Evolutionary conservation across 768 basidiomycete genomes (phyloP), one percentile per base, ranked within the genome.

Genomic region (Phaeotremella fagi): DNA sequence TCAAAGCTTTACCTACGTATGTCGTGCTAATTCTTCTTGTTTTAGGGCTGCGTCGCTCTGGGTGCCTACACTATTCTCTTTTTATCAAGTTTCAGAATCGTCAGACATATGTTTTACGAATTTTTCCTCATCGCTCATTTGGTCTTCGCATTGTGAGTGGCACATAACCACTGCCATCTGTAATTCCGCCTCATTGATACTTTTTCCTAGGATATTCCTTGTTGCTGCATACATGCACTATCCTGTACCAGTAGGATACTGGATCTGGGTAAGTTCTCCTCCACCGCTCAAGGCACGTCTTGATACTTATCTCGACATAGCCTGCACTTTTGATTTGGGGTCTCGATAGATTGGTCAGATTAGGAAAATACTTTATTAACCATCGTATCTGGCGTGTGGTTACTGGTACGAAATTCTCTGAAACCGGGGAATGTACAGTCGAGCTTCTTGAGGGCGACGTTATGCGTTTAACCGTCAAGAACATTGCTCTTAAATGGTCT

Each of bases 71-170:
- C 52, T 11, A 35, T 51, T 45, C 52, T 60, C 2, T 31, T 61
- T 25, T 46, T 62, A 24, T 48, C 54, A 6, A 37, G 57, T 6
- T 43, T 56, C 14, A 47, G 57, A 5, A 44, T 66, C 52, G 23
- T 66, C 26, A n/a, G 64, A 14, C 60, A 62, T 44, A 43, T 45
- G 28, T 43, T 52, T 15, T 70, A 70, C 52, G 68, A 70, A 52
- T 36, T 53, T 31, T 70, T 70, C 54, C 42, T 67, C 24, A 28
- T 63, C 42, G 45, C 45, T 12, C 68, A 70, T 46, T 63, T 70
- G 22, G 45, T 67, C 22, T 55, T 70, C 43, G 63, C 56, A 9
- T 31, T 60, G 53, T 59, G 25, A 28, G 52, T 53, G 14, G n/a
- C 36, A 16, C 24, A 4, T 48, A n/a, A n/a, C n/a, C n/a, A n/a